Conservation (phyloP, 2,329 filamentous ascomycete genomes). For the Calonectria henricotiae region DNA sequence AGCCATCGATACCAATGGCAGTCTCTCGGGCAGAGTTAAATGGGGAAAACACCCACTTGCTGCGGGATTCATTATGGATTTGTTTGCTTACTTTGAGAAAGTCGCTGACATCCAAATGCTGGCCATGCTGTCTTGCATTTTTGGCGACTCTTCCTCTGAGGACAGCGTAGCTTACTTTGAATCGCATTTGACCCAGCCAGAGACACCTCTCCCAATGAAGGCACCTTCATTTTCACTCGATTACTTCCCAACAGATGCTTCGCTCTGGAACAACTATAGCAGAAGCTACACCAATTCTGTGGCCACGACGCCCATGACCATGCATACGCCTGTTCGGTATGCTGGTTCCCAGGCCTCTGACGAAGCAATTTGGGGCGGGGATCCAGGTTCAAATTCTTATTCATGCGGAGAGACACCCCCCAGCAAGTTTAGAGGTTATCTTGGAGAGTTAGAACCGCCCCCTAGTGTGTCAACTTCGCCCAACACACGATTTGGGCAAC, state of each 20-base stretch:
- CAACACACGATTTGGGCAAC: constrained; percentile 69
- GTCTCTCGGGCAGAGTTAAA: constrained; percentile 74
- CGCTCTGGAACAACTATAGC: constrained; percentile 68
- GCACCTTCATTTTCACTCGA: constrained; percentile 78
- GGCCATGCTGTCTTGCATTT: constrained; percentile 80
- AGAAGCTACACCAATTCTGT: constrained; percentile 71
- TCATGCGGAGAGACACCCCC: constrained; percentile 77
- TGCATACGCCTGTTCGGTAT: constrained; percentile 70
- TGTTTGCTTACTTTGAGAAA: constrained; percentile 77
- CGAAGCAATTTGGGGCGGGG: constrained; percentile 68
- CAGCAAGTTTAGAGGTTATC: constrained; percentile 64
- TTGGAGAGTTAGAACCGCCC: constrained; percentile 64
- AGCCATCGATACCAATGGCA: constrained; percentile 40
- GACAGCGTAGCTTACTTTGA: constrained; percentile 73
- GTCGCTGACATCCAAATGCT: constrained; percentile 79
- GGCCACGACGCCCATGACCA: constrained; percentile 72
- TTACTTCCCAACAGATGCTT: constrained; percentile 75
- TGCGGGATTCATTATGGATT: constrained; percentile 72
- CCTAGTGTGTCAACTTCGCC: constrained; percentile 75
- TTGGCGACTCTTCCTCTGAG: constrained; percentile 73
- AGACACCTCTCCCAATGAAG: constrained; percentile 77
- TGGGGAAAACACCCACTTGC: constrained; percentile 79
- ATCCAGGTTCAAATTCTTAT: constrained; percentile 72
- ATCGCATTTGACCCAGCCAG: constrained; percentile 70
- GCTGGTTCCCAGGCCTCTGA: constrained; percentile 74